Evolutionary conservation across 2,329 filamentous ascomycete species (phyloP).

Genomic region (Tolypocladium amazonense): DNA sequence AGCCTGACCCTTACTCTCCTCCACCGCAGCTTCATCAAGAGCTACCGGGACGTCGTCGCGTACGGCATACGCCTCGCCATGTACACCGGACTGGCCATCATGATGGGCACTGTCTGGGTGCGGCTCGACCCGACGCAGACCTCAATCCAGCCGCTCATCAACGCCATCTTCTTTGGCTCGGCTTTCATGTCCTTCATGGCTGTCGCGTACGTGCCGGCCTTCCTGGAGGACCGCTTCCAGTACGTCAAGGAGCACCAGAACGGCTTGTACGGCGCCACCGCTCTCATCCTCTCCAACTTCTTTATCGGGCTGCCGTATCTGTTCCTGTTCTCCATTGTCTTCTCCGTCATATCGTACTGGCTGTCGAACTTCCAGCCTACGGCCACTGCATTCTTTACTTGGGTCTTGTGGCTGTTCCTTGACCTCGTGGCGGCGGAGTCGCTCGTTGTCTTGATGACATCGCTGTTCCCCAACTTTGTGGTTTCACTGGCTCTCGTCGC

Average conservation of each 20-base stretch:
- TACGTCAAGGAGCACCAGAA: constrained; percentile 59
- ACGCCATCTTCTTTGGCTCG: constrained; percentile 67
- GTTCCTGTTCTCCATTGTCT: constrained; percentile 66
- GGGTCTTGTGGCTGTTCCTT: constrained; percentile 76
- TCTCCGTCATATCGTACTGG: constrained; percentile 70
- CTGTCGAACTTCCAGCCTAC: constrained; percentile 63
- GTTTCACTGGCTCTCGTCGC: constrained; percentile 68
- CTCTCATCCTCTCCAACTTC: constrained; percentile 71
- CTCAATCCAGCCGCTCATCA: constrained; percentile 72
- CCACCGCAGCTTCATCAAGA: constrained; percentile 74
- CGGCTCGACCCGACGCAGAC: constrained; percentile 56
- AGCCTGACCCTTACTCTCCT: constrained; percentile 54
- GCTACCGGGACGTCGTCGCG: constrained; percentile 71
- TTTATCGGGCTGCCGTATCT: constrained; percentile 72
- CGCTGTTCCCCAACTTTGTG: constrained; percentile 69
- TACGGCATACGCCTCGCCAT: constrained; percentile 77
- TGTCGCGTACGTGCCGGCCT: constrained; percentile 76
- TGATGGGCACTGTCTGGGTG: constrained; percentile 85
- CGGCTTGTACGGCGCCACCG: constrained; percentile 64
- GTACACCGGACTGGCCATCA: constrained; percentile 65
- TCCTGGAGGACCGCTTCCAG: constrained; percentile 56
- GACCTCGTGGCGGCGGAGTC: constrained; percentile 75
- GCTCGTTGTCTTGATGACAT: constrained; percentile 66
- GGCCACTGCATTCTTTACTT: constrained; percentile 59
- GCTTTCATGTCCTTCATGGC: constrained; percentile 76